Evolutionary conservation across 345 rosid species (phyloP), one percentile per base, ranked within the genome.

Genomic region (Populus ilicifolia): DNA sequence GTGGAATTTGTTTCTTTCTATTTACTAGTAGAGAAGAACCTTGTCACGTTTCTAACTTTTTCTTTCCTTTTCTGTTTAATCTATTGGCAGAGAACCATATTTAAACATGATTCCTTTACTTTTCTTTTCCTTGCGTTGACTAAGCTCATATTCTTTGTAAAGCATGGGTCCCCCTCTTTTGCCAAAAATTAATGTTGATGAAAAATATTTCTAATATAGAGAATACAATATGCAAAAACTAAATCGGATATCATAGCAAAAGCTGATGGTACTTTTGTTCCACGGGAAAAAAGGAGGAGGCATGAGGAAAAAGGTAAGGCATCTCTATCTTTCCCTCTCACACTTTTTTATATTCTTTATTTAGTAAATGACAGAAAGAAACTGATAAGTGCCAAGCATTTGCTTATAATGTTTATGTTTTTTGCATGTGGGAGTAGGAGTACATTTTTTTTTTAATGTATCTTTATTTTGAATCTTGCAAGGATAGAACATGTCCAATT

Each of bases 201-300:
- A 27, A 71, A 2, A 5, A 27, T 77, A 30, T 72, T n/a, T 54
- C 67, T 62, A 18, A 46, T 67, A 71, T 87, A 96, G 99, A 94
- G 97, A 85, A 91, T 96, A 84, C 97, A 91, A 78, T 94, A 80
- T 85, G 98, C 98, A 30, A 94, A 94, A 85, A 86, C 97, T 6
- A 96, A 96, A 80, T 94, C 98, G 61, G 99, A 96, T 85, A 81
- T 94, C 73, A 77, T 96, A 75, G 90, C 99, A 63, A 96, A 92
- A 86, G 97, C 98, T 6, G 98, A 96, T 87, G 99, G 99, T 64
- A 91, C 97, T 2, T 96, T 96, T 89, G 97, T 91, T 82, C 98
- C 97, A 35, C 90, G 97, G 38, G 98, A 96, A 88, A 96, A 94
- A 71, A 77, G 97, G 64, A 96, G 94, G 91, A 90, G 91, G 81